Percentiles rank a stretch among this genome's conserved stretches.
Evolutionary conservation across 768 basidiomycete species (phyloP).

Genomic region (Cyclocybe aegerita): DNA sequence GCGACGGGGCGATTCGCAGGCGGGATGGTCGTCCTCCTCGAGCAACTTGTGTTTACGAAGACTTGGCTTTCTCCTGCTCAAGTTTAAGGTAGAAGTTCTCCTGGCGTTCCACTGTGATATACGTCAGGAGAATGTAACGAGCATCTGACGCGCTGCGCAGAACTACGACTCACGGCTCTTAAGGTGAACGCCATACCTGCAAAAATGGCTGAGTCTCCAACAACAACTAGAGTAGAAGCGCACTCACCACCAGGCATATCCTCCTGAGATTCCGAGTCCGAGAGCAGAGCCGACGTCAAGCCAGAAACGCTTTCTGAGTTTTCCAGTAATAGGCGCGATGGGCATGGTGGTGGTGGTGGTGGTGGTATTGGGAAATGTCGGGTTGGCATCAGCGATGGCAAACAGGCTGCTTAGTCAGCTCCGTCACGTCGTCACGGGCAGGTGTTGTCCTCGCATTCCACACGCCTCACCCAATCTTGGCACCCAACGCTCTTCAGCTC

Average conservation of each 20-base stretch:
- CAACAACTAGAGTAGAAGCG: conserved; percentile 4
- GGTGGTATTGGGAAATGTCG: conserved; percentile 40
- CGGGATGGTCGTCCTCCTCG: conserved; percentile 7
- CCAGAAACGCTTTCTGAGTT: conserved; percentile 91
- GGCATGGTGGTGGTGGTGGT: conserved; percentile 50
- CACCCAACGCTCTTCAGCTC: conserved; percentile 9
- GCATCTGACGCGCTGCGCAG: neutral
- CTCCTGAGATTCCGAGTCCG: conserved; percentile 73
- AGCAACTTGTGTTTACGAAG: conserved; percentile 13
- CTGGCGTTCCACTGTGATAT: conserved; percentile 68
- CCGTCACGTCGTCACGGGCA: conserved; percentile 21
- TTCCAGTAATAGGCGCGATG: conserved; percentile 91
- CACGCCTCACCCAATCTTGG: conserved; percentile 27
- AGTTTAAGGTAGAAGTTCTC: conserved; percentile 87
- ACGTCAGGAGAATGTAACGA: neutral
- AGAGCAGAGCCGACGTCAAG: conserved; percentile 75
- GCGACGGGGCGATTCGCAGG: conserved; percentile 4
- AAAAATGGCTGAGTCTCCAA: conserved; percentile 19
- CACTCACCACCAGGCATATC: conserved; percentile 83
- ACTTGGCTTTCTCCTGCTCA: conserved; percentile 57
- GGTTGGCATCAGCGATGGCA: conserved; percentile 23
- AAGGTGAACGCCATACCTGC: conserved; percentile 83
- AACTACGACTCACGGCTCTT: conserved; percentile 60
- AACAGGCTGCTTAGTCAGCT: conserved; percentile 22
- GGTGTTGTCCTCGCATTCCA: conserved; percentile 28